Conservation (phyloP, 192 early-diverging fungal genomes). For the Linnemannia schmuckeri region DNA sequence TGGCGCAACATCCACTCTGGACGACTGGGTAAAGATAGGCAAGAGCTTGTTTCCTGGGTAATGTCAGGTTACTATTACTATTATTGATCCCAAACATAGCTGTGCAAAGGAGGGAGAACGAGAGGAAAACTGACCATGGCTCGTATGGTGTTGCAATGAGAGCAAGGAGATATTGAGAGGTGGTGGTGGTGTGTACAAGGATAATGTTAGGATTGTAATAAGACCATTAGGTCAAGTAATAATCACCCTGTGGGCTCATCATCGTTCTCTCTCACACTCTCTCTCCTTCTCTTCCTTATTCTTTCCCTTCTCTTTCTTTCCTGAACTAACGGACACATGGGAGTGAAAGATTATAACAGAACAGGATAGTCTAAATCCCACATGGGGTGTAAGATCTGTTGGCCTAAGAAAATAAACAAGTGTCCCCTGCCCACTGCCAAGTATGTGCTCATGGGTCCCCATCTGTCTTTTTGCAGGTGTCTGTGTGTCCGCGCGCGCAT, state of each 20-base stretch:
- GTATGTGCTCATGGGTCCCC: constrained; percentile 1
- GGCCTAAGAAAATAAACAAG: not conserved
- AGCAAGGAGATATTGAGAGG: not conserved
- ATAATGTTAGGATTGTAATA: not conserved
- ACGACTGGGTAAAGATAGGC: too few species aligned
- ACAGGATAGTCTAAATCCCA: not conserved
- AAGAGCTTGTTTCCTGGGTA: not conserved
- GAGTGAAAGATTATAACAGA: not conserved
- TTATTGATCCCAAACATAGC: not conserved
- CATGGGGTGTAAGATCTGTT: not conserved
- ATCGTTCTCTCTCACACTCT: not conserved
- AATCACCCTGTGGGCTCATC: not conserved
- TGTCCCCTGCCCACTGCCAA: not conserved
- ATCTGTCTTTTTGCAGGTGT: not conserved
- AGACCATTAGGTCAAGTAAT: not conserved
- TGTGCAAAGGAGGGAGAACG: not conserved
- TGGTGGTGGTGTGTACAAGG: not conserved
- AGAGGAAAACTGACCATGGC: not conserved
- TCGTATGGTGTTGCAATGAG: not conserved
- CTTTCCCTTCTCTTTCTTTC: not conserved
- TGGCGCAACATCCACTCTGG: not conserved
- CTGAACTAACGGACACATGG: not conserved
- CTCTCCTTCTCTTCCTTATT: not conserved
- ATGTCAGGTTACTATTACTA: too few species aligned
- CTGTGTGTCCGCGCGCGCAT: not conserved